Percentiles rank a stretch among this genome's conserved stretches.
Evolutionary conservation across 805 yeast genomes (phyloP).

Genomic region (Isabelozyma pseudorhagii): DNA sequence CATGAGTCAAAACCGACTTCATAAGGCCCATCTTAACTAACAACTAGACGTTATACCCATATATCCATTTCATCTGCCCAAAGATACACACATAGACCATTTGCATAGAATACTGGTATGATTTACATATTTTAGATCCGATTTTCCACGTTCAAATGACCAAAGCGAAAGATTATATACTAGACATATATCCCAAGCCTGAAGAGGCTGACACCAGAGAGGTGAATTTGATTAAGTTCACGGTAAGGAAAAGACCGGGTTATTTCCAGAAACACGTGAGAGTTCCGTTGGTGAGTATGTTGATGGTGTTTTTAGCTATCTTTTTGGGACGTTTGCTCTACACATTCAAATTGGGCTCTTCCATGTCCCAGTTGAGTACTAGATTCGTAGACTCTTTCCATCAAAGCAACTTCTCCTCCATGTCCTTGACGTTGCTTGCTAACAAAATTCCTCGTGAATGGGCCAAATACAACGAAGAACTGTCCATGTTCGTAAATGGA

Average conservation of each 20-base stretch:
- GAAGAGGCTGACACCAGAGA: constrained; percentile 2
- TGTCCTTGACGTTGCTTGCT: background rate
- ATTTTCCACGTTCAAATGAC: constrained; percentile 16
- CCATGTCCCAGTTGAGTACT: background rate
- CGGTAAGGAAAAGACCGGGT: constrained; percentile 8
- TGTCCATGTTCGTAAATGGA: background rate
- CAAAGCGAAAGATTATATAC: constrained; percentile 24
- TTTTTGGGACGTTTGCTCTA: background rate
- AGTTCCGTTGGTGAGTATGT: constrained; percentile 1
- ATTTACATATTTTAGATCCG: background rate
- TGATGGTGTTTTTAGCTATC: constrained; percentile 2
- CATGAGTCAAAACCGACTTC: background rate
- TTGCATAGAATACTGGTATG: background rate
- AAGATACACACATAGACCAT: background rate
- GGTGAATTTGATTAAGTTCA: constrained; percentile 11
- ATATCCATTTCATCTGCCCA: background rate
- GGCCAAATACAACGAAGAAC: background rate
- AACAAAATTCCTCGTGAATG: background rate
- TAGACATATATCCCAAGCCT: constrained; percentile 20
- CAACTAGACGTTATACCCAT: background rate
- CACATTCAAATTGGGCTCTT: background rate
- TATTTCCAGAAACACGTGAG: constrained; percentile 3
- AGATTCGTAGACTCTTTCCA: background rate
- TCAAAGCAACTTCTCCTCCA: background rate
- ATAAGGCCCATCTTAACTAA: background rate